Evolutionary conservation across 2,329 filamentous ascomycete species (phyloP), one percentile per base, ranked within the genome.

Genomic region (Zalaria sp.): DNA sequence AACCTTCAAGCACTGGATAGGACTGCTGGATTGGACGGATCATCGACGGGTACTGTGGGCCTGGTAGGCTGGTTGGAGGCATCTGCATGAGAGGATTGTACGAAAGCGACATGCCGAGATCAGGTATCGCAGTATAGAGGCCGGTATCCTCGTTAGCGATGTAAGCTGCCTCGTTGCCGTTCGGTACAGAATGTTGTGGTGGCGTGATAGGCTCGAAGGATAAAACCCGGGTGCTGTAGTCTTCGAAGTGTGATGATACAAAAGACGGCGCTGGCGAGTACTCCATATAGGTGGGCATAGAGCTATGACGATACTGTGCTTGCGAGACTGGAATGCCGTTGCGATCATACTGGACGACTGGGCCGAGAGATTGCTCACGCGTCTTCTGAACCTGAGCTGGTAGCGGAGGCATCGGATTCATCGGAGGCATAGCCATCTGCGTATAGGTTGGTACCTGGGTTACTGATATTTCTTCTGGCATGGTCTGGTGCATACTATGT

Each of bases 201-300:
- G 91, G 91, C 0, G 91, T 98, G 52, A 98, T 79, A 40, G 91
- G 91, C 71, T 98, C 91, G 59, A 89, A 98, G 3, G 89, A 96
- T 55, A 96, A 79, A 40, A 87, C 91, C 44, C 91, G 83, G 59
- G 88, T 89, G 75, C 86, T 93, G 71, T 95, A 98, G 61, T 96
- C 89, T 59, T 96, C 91, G 55, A 89, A 94, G 56, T 95, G 88
- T 1, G 91, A 96, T n/a, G 91, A 96, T 40, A 94, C 88, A 57
- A 96, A 96, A 1, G 91, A 96, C 2, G 91, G 91, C 0, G 91
- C 91, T 41, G 91, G 91, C 10, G 91, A 98, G 69, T 96, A 98
- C 64, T 98, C 91, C 61, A 96, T 81, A 60, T 93, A 98, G 18
- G 87, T 83, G 39, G 91, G 91, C 87, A 98, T 95, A n/a, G 91